Evolutionary conservation across 345 rosid genomes (phyloP).

Genomic region (Lepidium aucheri): DNA sequence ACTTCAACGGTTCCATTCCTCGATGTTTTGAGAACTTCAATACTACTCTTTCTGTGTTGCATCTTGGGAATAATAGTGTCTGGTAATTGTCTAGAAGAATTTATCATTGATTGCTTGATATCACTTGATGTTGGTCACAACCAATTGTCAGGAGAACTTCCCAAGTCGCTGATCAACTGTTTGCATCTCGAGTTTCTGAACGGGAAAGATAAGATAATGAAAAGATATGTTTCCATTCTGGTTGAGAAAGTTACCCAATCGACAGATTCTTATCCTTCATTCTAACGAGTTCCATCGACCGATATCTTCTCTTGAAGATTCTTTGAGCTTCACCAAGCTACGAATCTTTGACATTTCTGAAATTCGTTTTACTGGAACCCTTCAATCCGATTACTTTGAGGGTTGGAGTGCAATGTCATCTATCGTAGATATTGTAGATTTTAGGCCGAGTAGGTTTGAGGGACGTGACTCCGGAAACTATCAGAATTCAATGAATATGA

Average conservation of each 20-base stretch:
- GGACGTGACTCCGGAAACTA: not conserved
- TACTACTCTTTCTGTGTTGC: not conserved
- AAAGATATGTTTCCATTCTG: conserved; percentile 30
- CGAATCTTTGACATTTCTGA: conserved; percentile 37
- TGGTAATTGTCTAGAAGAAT: not conserved
- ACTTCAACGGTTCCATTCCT: conserved; percentile 22
- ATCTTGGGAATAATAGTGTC: conserved; percentile 14
- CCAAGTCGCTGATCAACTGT: conserved; percentile 30
- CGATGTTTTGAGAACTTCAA: not conserved
- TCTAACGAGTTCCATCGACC: conserved; percentile 31
- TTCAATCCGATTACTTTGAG: not conserved
- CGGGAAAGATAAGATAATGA: conserved; percentile 30
- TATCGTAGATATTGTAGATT: not conserved
- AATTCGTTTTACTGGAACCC: conserved; percentile 16
- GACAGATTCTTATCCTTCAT: conserved; percentile 36
- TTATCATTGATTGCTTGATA: not conserved
- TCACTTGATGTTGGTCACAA: conserved; percentile 16
- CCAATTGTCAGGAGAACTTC: conserved; percentile 18
- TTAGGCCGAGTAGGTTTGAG: not conserved
- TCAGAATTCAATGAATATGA: not conserved
- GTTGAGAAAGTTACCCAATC: conserved; percentile 10
- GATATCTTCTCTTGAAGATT: not conserved
- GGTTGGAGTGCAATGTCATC: not conserved
- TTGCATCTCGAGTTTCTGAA: conserved; percentile 27
- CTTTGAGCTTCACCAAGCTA: conserved; percentile 17